Evolutionary conservation across 1,284 basidiomycete species (phyloP), one percentile per base, ranked within the genome.

Genomic region (Lignosus rhinocerotis): DNA sequence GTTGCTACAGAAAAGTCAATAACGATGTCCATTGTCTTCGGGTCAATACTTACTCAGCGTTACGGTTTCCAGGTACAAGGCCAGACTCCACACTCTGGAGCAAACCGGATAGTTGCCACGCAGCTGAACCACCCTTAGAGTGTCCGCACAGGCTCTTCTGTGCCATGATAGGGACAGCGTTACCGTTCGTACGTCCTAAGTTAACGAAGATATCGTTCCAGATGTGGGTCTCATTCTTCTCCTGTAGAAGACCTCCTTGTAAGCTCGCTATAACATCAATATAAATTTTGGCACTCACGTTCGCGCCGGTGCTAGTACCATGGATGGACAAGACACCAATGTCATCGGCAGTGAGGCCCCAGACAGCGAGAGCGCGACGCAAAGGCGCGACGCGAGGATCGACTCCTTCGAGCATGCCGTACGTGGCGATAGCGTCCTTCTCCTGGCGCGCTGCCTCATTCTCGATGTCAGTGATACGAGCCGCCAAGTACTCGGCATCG

Each of bases 111-210:
- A 98, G 86, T 77, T 97, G 95, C 97, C 96, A 99, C 6, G 96
- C 93, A 58, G 96, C 96, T 31, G 96, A 93, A 65, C 94, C 96
- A 77, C 95, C 95, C 80, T 98, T 98, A 10, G 95, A 89, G 75
- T 98, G 95, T 66, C 95, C 95, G 50, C 96, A 91, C 50, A 98
- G 82, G 75, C 91, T 94, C 85, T 99, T 99, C 76, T 99, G 96
- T 1, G 97, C 94, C 76, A 98, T 92, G 70, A 98, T 89, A 3
- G 97, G 96, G 53, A 98, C 90, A 19, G 96, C 96, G 73, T 98
- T 98, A 57, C 95, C 95, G 49, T 87, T 85, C 14, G 94, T 93
- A 62, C 97, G 92, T 53, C 87, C 87, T 68, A 98, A 89, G 56
- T 87, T 85, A 41, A 85, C 86, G 76, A 99, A 93, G 71, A 98